Evolutionary conservation across 768 basidiomycete species (phyloP), one percentile per base, ranked within the genome.

Genomic region (Xerocomellus amylosporus): DNA sequence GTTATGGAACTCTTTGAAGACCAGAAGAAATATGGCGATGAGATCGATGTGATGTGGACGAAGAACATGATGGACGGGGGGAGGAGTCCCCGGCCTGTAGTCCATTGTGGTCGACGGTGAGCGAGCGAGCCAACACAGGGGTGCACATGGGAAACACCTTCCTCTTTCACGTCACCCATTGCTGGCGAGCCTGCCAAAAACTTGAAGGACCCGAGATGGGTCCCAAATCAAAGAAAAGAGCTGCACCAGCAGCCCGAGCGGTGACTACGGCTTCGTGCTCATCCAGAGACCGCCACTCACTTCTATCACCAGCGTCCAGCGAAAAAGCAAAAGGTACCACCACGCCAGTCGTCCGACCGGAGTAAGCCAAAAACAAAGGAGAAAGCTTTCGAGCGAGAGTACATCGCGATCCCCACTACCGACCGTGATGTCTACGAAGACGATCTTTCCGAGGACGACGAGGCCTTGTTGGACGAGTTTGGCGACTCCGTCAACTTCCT

Each of bases 31-130:
- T 24, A 90, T 73, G 33, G 80, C 79, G 31, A 92, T 74, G 15
- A 92, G 73, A 46, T 79, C 79, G 47, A 93, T 74, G 65, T 93
- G 91, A 62, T 93, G 90, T 1, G 90, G 88, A 51, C 84, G 78
- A 28, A 93, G 76, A 52, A 83, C 76, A 69, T 89, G 86, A 48
- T 83, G 80, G 8, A 80, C 78, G 1, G 86, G 84, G 8, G 85
- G 83, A 50, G 81, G 82, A 20, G 77, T 74, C 33, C 81, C 79
- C 5, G 60, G 63, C 49, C 45, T 56, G 56, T 66, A 54, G n/a
- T 70, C 64, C 70, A 70, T 70, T 26, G 33, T 49, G n/a, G 12
- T 2, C 0, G 24, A 14, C 30, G 19, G 20, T 28, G 10, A 47
- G 40, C 4, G n/a, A 31, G 44, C 26, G 2, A 14, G 5, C 12